These are phyloP conservation scores for Plectosphaerella sp. DNA, from an alignment of 2,329 filamentous ascomycete species.

Conservation along the genomic window DNA sequence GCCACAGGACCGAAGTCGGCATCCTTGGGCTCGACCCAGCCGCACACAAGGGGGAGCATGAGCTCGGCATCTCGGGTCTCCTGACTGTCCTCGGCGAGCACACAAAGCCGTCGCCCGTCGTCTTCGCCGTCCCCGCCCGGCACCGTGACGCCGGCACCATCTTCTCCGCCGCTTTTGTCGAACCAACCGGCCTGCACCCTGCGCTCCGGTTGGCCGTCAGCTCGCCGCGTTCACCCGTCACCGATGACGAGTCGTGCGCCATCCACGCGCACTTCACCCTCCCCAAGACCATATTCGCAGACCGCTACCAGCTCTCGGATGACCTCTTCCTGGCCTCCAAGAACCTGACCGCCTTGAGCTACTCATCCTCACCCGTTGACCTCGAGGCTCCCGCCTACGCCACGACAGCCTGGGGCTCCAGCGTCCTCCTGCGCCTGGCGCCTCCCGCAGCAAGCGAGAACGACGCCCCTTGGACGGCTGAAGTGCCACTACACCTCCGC, in stretches of 20 bases:
- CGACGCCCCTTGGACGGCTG: slow-evolving; percentile 51
- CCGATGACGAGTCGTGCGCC: slow-evolving; percentile 55
- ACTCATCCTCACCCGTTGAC: slow-evolving; percentile 73
- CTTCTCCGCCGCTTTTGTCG: slow-evolving; percentile 62
- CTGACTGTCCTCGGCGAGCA: slow-evolving; percentile 76
- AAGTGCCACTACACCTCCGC: slow-evolving; percentile 79
- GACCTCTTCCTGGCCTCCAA: slow-evolving; percentile 75
- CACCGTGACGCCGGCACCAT: slow-evolving; percentile 48
- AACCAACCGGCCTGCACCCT: slow-evolving; percentile 79
- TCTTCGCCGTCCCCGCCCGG: slow-evolving; percentile 80
- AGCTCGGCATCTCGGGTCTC: slow-evolving; percentile 74
- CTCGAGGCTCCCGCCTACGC: slow-evolving; percentile 88
- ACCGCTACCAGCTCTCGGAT: slow-evolving; percentile 80
- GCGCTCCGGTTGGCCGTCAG: slow-evolving; percentile 66
- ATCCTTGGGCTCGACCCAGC: slow-evolving; percentile 65
- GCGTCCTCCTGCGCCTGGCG: slow-evolving; percentile 69
- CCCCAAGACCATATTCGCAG: slow-evolving; percentile 75
- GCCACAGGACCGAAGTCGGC: slow-evolving; percentile 72
- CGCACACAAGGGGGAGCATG: slow-evolving; percentile 58
- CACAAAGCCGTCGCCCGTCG: slow-evolving; percentile 64
- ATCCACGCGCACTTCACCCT: slow-evolving; percentile 80
- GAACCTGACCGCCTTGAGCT: slow-evolving; percentile 65
- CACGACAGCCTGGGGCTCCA: slow-evolving; percentile 72
- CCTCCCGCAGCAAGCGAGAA: slow-evolving; percentile 36
- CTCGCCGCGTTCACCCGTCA: slow-evolving; percentile 41